Percentiles rank a stretch among this genome's conserved stretches.
Conservation (phyloP, 2,329 filamentous ascomycete genomes). For the Fusarium brachygibbosum region DNA sequence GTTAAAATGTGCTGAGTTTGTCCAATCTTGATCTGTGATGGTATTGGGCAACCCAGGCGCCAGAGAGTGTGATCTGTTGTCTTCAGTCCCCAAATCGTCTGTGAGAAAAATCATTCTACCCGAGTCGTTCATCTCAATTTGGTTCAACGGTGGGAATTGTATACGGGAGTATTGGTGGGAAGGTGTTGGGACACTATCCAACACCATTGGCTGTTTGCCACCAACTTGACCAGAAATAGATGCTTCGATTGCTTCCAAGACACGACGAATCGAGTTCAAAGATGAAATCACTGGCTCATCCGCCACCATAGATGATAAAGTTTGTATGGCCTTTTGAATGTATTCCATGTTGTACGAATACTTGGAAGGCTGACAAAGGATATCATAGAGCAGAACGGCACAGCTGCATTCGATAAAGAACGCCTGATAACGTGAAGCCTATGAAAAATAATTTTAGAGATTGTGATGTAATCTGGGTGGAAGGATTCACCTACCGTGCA, state of each 20-base stretch:
- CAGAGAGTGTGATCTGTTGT: background rate
- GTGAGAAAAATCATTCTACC: background rate
- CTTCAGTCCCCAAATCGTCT: accelerated
- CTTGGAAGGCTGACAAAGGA: background rate
- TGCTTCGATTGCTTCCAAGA: background rate
- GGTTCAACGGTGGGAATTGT: background rate
- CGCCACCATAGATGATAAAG: background rate
- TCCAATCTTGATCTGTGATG: background rate
- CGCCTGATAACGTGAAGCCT: background rate
- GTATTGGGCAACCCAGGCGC: background rate
- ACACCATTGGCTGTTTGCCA: background rate
- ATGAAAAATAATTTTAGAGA: accelerated
- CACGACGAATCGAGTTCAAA: background rate
- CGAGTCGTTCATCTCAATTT: background rate
- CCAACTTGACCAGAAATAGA: accelerated
- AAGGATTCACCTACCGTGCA: background rate
- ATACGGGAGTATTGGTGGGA: background rate
- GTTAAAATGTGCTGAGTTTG: background rate
- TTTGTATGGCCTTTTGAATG: background rate
- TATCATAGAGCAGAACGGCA: background rate
- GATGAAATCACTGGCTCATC: background rate
- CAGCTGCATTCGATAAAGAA: background rate
- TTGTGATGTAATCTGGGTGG: too few relatives aligned
- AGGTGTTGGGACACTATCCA: accelerated
- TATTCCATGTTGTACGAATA: background rate